Percentiles rank a stretch among this genome's conserved stretches.
phyloP scores from a whole-genome alignment of 129 eudicot species.

The Flaveria sonorensis region DNA sequence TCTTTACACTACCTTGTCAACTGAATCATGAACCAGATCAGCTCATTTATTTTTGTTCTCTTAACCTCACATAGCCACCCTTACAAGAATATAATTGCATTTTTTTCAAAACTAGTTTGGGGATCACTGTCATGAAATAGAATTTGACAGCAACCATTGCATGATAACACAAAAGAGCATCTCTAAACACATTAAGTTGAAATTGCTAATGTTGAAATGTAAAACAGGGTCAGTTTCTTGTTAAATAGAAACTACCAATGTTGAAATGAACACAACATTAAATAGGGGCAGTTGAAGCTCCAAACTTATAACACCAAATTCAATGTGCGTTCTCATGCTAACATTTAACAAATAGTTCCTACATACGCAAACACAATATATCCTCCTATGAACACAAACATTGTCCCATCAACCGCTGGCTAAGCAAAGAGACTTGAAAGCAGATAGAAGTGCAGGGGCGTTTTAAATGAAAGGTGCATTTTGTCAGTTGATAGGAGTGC shows the following conservation, averaged over 20 bases:
- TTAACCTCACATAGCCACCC: slow-evolving; percentile 1
- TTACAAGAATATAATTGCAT: neutral
- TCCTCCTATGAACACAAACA: neutral
- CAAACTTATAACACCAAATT: neutral
- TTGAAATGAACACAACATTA: neutral
- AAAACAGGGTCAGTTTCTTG: neutral
- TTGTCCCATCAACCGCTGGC: neutral
- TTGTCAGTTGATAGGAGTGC: too few species aligned
- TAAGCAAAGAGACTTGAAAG: too few species aligned
- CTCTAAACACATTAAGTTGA: neutral
- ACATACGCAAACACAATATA: neutral
- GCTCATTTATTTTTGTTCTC: neutral
- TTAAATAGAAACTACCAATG: neutral
- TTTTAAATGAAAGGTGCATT: too few species aligned
- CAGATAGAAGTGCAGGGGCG: too few species aligned
- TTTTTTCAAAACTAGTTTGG: neutral
- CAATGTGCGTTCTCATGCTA: neutral
- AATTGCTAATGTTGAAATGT: neutral
- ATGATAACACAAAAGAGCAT: neutral
- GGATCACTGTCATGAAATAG: neutral
- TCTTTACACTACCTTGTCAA: neutral
- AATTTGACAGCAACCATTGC: neutral
- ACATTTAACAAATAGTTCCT: neutral
- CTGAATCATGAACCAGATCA: neutral
- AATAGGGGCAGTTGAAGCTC: neutral